Percentiles rank a stretch among this genome's conserved stretches.
These are phyloP conservation scores for Kodamaea suecica DNA, from an alignment of 1,139 yeast genomes.

Conservation along the genomic window DNA sequence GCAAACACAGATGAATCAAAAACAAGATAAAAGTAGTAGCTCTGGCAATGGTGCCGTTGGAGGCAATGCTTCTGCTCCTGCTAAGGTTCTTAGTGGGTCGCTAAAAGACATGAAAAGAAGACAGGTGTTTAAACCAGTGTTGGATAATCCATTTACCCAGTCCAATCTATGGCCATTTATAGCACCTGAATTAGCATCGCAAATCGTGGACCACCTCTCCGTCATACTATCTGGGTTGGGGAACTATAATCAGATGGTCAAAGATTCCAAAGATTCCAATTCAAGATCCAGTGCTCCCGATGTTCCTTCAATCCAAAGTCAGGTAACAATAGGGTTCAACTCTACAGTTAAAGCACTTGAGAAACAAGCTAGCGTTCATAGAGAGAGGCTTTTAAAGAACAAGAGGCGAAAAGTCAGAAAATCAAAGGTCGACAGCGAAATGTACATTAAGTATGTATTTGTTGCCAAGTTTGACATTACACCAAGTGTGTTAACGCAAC, in stretches of 20 bases:
- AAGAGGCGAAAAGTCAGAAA: conserved; percentile 10
- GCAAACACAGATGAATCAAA: no score
- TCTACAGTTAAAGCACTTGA: conserved; percentile 51
- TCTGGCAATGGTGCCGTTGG: no score
- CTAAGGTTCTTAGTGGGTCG: neutral
- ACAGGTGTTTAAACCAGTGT: conserved; percentile 57
- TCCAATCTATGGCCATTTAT: conserved; percentile 52
- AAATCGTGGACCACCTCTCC: conserved; percentile 40
- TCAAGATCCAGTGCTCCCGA: conserved; percentile 12
- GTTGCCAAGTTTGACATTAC: conserved; percentile 54
- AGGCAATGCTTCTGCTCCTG: no score
- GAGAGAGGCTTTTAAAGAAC: conserved; percentile 9
- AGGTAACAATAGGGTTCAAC: conserved; percentile 52
- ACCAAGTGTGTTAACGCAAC: conserved; percentile 46
- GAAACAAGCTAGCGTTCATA: conserved; percentile 35
- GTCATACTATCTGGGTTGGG: conserved; percentile 38
- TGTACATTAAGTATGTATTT: conserved; percentile 39
- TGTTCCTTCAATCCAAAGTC: conserved; percentile 24
- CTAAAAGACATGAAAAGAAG: conserved; percentile 27
- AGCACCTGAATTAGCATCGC: conserved; percentile 33
- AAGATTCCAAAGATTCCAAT: conserved; percentile 11
- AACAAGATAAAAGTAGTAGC: no score
- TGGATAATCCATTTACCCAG: conserved; percentile 58
- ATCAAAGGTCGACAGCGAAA: conserved; percentile 10
- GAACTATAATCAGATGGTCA: conserved; percentile 23